Evolutionary conservation across 2,329 filamentous ascomycete genomes (phyloP).

Genomic region (Dothiorella sarmentorum): DNA sequence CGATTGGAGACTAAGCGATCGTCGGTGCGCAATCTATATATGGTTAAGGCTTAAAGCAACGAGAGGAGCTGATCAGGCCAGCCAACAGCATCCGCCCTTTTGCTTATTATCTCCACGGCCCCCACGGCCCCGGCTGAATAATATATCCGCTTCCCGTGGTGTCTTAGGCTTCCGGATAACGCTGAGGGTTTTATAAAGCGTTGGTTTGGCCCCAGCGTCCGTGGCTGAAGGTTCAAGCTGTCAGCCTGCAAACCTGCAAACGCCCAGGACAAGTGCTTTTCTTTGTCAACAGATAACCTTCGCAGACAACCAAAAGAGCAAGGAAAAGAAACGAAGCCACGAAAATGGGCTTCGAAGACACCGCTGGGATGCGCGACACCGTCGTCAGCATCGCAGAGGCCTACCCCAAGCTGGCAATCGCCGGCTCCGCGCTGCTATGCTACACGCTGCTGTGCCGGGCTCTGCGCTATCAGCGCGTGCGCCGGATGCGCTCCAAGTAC

Average conservation of each 20-base stretch:
- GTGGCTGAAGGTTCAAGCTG: too few relatives aligned
- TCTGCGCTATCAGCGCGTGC: constrained; percentile 40
- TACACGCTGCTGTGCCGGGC: constrained; percentile 35
- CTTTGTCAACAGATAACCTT: background rate
- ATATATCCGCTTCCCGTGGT: too few relatives aligned
- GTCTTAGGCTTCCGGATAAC: too few relatives aligned
- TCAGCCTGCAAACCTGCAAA: too few relatives aligned
- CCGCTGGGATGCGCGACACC: background rate
- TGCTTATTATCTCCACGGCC: too few relatives aligned
- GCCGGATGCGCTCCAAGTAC: constrained; percentile 40
- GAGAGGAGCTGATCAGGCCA: background rate
- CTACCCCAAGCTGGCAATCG: background rate
- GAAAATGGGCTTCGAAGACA: background rate
- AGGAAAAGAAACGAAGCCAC: background rate
- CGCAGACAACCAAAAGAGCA: background rate
- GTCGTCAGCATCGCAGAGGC: background rate
- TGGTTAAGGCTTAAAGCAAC: too few relatives aligned
- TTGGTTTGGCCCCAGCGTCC: too few relatives aligned
- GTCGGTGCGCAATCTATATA: too few relatives aligned
- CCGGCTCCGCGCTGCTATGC: constrained; percentile 17
- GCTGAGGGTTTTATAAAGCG: too few relatives aligned
- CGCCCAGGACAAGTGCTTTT: background rate
- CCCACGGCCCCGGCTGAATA: too few relatives aligned
- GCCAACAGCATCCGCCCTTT: background rate
- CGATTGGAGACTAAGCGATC: too few relatives aligned